Evolutionary conservation across 495 filamentous ascomycete species (phyloP), one percentile per base, ranked within the genome.

Genomic region (Letharia columbiana): DNA sequence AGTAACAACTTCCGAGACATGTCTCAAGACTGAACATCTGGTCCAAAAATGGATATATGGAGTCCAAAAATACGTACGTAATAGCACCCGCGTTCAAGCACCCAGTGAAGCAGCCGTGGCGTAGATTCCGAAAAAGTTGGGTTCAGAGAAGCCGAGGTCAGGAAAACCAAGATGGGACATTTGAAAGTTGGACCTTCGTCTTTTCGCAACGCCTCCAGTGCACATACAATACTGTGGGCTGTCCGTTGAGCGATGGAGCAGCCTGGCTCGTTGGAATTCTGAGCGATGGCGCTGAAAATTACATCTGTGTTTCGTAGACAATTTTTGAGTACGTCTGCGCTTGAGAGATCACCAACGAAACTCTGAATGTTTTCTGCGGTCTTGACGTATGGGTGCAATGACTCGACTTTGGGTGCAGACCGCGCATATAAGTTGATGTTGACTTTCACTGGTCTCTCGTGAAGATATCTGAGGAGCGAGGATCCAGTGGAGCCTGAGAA

Each of bases 341-440:
- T 58, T 3, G 50, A 60, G 37, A 66, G 64, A 45, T 59, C 50
- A 3, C 64, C 64, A n/a, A 66, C 57, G 13, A 45, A 60, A 44
- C 37, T 31, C 31, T 60, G 39, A 11, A 45, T 39, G 39, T 44
- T 59, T 4, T 56, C 20, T 58, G 52, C 50, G 0, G 23, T 45
- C 41, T 61, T 44, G 8, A 57, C 54, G 33, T 20, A 57, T 60
- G 64, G 64, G 45, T 59, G 56, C 20, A 60, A 33, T 18, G 52
- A 60, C 11, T 60, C 37, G 50, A 66, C 35, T 39, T 66, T 66
- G 35, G 64, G 35, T 35, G 50, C 31, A n/a, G 64, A 66, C n/a
- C 64, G 64, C 20, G 54, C 64, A 7, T 61, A 66, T 15, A 58
- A 23, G 42, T 66, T 59, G 31, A 66, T 66, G 17, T 61, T 57